Evolutionary conservation across 306 rosid genomes (phyloP), one percentile per base, ranked within the genome.

Genomic region (Sindora glabra): DNA sequence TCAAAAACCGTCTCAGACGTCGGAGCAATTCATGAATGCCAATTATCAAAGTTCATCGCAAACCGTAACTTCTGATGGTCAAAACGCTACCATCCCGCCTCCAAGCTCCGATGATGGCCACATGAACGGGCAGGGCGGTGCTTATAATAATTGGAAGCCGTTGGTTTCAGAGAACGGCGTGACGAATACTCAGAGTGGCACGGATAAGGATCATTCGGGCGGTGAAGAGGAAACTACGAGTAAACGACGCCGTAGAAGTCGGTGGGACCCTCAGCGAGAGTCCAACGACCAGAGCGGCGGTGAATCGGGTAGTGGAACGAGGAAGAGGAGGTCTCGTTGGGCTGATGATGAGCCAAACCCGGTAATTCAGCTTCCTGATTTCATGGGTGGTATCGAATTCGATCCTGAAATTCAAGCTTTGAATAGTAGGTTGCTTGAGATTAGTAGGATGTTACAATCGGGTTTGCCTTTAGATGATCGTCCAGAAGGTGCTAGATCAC

Each of bases 181-280:
- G 33, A 78, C 86, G 13, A 78, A 70, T 52, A 89, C 97, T 1
- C 85, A 80, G 9, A 90, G 96, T 39, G 96, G 98, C 8, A 79
- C 83, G 12, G 98, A 92, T 45, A 82, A 54, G 72, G 96, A 89
- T 8, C 79, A 48, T 29, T 85, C 99, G 11, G 96, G 94, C 2
- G 99, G 99, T 0, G 96, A 87, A 65, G 99, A 89, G 51, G 99
- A 92, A 68, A 82, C 99, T 14, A 74, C 90, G 0, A 83, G 99
- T 74, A 76, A 76, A 37, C 88, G 96, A 0, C 83, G 94, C 6
- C 88, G 95, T 0, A 81, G 96, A 0, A 92, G 99, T 55, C 81
- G 99, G 1, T 92, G 99, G 99, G 99, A 92, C 10, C 99, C 99
- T 4, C 99, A 89, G 56, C 99, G 95, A 0, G 99, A 92, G 18